Base-by-base conservation (phyloP, 2,329 filamentous ascomycete species). In the Sordariomycetes sp. region DNA sequence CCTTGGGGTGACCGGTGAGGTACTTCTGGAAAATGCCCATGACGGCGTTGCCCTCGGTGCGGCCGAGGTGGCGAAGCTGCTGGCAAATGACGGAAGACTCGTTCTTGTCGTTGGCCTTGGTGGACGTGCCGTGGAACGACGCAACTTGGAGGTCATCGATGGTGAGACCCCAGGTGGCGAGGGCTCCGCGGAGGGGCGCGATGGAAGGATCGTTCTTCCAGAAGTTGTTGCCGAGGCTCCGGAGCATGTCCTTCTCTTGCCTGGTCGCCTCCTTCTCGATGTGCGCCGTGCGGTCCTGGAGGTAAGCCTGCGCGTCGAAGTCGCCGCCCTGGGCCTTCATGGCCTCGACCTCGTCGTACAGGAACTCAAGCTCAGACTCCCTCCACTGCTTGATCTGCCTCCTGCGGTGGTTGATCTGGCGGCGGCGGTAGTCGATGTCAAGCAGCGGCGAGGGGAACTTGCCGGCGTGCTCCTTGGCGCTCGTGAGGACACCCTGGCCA, bases 1-100 rank as follows among this genome's bases (percentile, higher is more conserved):
- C 94, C 84, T 99, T 99, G 67, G 94, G 94, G 71, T 99, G 94
- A 72, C 94, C 94, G 57, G 95, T 99, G 61, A 99, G 85, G 72
- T 95, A 97, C 75, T 99, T 99, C 76, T 99, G 94, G 87, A 97
- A 99, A 70, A 99, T 91, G 77, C 91, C 94, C 62, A 97, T 75
- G 15, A 99, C 79, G 35, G 94, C 91, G 67, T 99, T 99, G 67
- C 95, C 94, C 84, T 96, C 96, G 74, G 86, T 87, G 65, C 94
- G 89, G 63, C 94, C 94, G 56, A 99, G 85, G 69, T 99, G 95
- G 65, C 86, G 85, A 72, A 99, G 84, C 75, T 99, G 95, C 71
- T 96, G 85, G 78, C 92, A 96, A 65, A 99, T 87, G 67, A 96
- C 94, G 57, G 91, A 91, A 20, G 94, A 97, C 72, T 99, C 94